These are phyloP conservation scores for Macrolepiota dolichaula DNA, from an alignment of 768 basidiomycete genomes.

Conservation along the genomic window DNA sequence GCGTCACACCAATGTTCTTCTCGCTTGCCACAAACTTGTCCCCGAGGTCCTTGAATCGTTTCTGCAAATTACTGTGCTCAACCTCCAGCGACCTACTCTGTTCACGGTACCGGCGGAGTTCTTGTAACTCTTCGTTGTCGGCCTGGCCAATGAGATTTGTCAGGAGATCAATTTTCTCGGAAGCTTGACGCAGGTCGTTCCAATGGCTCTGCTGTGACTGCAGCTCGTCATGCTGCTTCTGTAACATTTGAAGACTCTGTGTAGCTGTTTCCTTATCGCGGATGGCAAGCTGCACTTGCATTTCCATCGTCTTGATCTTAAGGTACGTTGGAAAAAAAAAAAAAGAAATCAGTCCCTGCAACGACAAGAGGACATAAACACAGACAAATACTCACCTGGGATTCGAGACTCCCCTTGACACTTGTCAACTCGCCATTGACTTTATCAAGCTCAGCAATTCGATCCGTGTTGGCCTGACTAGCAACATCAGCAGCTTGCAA, in stretches of 20 bases:
- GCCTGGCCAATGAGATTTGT: conserved; percentile 56
- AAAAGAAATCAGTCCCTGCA: conserved; percentile 12
- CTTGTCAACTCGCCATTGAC: conserved; percentile 46
- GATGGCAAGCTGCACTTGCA: conserved; percentile 50
- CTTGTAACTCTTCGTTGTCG: conserved; percentile 71
- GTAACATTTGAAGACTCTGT: conserved; percentile 49
- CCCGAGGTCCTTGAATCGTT: conserved; percentile 72
- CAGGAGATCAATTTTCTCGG: conserved; percentile 72
- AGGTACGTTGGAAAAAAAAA: conserved; percentile 3
- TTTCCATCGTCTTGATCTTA: conserved; percentile 61
- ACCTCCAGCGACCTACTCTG: conserved; percentile 59
- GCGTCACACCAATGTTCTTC: conserved; percentile 49
- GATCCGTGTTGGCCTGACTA: conserved; percentile 55
- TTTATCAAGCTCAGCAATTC: conserved; percentile 61
- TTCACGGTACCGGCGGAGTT: conserved; percentile 66
- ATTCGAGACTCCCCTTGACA: conserved; percentile 55
- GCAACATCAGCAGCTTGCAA: conserved; percentile 72
- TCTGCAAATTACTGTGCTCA: conserved; percentile 65
- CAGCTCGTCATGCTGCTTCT: conserved; percentile 58
- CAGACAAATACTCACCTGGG: conserved; percentile 46
- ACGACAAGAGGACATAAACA: neutral
- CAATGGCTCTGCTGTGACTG: conserved; percentile 66
- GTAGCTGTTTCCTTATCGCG: conserved; percentile 61
- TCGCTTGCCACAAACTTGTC: conserved; percentile 58
- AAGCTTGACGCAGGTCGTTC: conserved; percentile 69